Base-by-base conservation (phyloP, 2,329 filamentous ascomycete species). In the Venturia carpophila region DNA sequence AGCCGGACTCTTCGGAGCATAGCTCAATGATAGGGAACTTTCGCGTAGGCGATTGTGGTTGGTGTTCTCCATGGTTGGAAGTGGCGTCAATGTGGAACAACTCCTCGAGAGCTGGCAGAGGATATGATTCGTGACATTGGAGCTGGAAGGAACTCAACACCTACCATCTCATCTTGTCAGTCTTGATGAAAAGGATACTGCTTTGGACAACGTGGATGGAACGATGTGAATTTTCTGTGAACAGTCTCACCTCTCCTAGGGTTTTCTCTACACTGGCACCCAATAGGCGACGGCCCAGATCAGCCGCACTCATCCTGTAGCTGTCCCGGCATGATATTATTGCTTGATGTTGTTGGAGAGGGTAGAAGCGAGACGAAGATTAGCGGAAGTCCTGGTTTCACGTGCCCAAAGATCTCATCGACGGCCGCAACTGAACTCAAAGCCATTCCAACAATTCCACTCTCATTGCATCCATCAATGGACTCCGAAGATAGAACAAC, bases 271-370 rank as follows among this genome's bases (percentile, higher is more conserved):
- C 69, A 52, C 75, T 72, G 67, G 75, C 74, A 60, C 65, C 69
- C 68, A 87, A 74, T 72, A 86, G 75, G 70, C 75, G 80, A 71
- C 78, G 79, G 56, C 84, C 84, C 68, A 84, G 75, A 68, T 72
- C 77, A 72, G 76, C 76, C 68, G 77, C 77, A 65, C 73, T 71
- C 73, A 76, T 76, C 65, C 21, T 66, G 19, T 24, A 37, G 19
- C 21, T 37, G 52, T 37, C 19, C 30, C 3, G 30, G 30, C 52
- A 58, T 58, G 52, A n/a, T 58, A 10, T n/a, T 37, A 27, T 58
- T 11, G 52, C 10, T 39, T 58, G 52, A 37, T 37, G 52, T 37
- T 58, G 47, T 15, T 27, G 11, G 19, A 37, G 17, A 37, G 9
- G 52, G 58, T 17, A 27, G 19, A 49, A 63, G 43, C 34, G 65